Evolutionary conservation across 148 eudicot genomes (phyloP), one percentile per base, ranked within the genome.

Genomic region (Arbutus unedo): DNA sequence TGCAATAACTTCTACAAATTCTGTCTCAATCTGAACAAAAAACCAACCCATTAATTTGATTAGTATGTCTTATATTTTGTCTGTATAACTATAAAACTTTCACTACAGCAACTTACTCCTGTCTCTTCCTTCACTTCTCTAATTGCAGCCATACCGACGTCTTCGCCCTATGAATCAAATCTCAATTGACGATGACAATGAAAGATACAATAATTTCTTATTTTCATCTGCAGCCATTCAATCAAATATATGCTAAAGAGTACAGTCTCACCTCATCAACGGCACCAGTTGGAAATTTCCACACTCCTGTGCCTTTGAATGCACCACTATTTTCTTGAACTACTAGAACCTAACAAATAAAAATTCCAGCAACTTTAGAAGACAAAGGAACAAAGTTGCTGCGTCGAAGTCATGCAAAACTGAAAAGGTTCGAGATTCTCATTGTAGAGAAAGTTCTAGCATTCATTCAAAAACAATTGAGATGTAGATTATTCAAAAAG

Each of bases 221-320:
- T 6, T 15, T 15, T 43, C 48, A 73, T 44, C 49, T 47, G 9
- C 44, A 72, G 51, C 11, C 71, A 64, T 23, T 21, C 14, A 19
- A 45, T 72, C 76, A 19, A 44, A 16, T 44, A 71, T 41, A 0
- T 15, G 16, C 23, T 71, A 56, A 21, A 74, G n/a, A 8, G 16
- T 41, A 74, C 48, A 38, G 14, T 3, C 78, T 43, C 70, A 82
- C 84, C 74, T 75, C 79, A 60, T 92, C 89, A 72, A 88, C 91
- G 60, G 85, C 90, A 74, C 97, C 97, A 1, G 97, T 93, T 10
- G 97, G 97, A 31, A 88, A 82, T 86, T 90, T 90, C 91, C 91
- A 90, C 47, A 90, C 89, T 11, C 90, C 90, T 78, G 82, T 79
- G 43, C 87, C 90, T 70, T 82, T 84, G 23, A 86, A 79, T 31